These are phyloP conservation scores for Backusella circina DNA, from an alignment of 192 early-diverging fungal species.

Conservation along the genomic window DNA sequence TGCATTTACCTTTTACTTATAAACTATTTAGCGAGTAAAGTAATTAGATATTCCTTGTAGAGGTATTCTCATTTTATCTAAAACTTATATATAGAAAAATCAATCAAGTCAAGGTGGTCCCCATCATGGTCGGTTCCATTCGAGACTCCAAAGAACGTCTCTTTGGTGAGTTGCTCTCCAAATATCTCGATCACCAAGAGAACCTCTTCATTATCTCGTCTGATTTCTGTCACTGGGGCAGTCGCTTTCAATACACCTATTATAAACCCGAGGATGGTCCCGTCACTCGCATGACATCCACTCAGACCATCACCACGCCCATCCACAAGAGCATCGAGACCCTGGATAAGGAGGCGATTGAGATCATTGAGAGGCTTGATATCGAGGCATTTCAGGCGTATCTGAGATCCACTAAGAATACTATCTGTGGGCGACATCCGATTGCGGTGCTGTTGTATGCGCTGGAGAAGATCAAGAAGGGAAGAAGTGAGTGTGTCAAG, in stretches of 20 bases:
- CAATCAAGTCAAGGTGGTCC: conserved; percentile 69
- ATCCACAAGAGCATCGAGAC: conserved; percentile 78
- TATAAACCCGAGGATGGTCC: conserved; percentile 35
- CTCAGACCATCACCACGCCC: conserved; percentile 27
- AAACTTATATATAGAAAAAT: conserved; percentile 34
- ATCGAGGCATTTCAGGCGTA: conserved; percentile 66
- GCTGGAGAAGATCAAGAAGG: conserved; percentile 31
- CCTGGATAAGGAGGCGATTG: conserved; percentile 84
- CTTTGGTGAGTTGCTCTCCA: conserved; percentile 72
- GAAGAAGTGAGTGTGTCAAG: conserved; percentile 64
- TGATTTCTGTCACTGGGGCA: conserved; percentile 98
- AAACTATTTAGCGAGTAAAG: conserved; percentile 72
- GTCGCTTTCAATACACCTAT: conserved; percentile 80
- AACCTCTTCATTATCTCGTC: conserved; percentile 93
- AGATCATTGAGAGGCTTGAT: conserved; percentile 60
- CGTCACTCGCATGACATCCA: conserved; percentile 7
- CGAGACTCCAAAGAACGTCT: conserved; percentile 50
- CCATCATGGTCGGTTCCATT: conserved; percentile 84
- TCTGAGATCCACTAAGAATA: conserved; percentile 76
- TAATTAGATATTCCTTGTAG: not conserved
- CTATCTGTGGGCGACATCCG: conserved; percentile 93
- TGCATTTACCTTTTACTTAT: conserved; percentile 92
- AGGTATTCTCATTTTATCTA: too few species aligned
- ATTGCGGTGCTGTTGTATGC: conserved; percentile 82
- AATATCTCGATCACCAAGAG: conserved; percentile 63